A percentile compares a stretch with the other conserved stretches of the same genome.
Conservation (phyloP, 2,329 filamentous ascomycete genomes). For the Exophiala sp. region DNA sequence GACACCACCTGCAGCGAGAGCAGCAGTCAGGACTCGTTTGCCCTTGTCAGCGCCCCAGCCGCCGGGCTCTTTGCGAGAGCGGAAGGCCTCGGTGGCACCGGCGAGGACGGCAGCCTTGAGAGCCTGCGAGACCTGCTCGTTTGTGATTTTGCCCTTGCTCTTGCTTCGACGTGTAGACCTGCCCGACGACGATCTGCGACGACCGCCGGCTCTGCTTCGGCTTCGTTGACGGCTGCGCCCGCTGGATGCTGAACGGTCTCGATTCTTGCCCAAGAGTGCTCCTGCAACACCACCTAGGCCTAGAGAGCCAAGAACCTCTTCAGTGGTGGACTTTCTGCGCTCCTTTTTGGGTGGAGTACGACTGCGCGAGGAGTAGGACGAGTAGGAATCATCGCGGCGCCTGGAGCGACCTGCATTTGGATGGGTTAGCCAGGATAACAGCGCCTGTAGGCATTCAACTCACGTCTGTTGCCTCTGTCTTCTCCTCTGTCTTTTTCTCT, state of each 20-base stretch:
- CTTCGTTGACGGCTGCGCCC: conserved; percentile 50
- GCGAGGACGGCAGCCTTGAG: conserved; percentile 88
- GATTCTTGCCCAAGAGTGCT: conserved; percentile 50
- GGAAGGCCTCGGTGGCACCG: conserved; percentile 88
- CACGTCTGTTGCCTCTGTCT: conserved; percentile 32
- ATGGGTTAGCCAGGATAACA: conserved; percentile 1
- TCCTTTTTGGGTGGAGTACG: conserved; percentile 35
- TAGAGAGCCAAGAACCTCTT: conserved; percentile 53
- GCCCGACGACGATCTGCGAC: conserved; percentile 46
- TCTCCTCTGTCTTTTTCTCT: conserved; percentile 19
- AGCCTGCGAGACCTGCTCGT: conserved; percentile 72
- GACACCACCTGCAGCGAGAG: conserved; percentile 77
- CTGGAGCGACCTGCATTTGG: conserved; percentile 21
- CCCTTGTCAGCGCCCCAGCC: conserved; percentile 89
- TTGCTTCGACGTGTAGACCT: conserved; percentile 53
- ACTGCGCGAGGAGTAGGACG: conserved; percentile 38
- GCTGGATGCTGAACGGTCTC: conserved; percentile 60
- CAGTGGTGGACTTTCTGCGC: conserved; percentile 46
- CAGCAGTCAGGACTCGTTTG: conserved; percentile 85
- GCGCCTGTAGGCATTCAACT: conserved; percentile 21
- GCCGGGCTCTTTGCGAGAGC: conserved; percentile 81
- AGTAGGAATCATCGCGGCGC: conserved; percentile 29
- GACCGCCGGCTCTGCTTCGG: conserved; percentile 36
- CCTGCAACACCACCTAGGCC: conserved; percentile 55
- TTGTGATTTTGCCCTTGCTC: conserved; percentile 35